Evolutionary conservation across 768 basidiomycete species (phyloP).

Genomic region (Termitomyces sp.): DNA sequence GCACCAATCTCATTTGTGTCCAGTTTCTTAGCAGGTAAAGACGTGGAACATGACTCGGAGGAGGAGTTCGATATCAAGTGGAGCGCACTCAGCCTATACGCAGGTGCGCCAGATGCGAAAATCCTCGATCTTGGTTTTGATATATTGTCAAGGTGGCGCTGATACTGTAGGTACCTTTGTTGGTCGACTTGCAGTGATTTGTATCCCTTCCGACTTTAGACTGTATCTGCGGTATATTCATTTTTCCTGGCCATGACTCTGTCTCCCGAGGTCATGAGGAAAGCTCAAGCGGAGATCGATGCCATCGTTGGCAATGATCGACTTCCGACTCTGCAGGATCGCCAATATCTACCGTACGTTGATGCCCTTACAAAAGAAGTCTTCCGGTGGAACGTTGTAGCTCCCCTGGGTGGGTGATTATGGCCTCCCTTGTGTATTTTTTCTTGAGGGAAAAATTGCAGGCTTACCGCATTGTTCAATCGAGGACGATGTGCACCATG

Average conservation of each 20-base stretch:
- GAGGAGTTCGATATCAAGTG: slow-evolving; percentile 61
- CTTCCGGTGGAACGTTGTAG: slow-evolving; percentile 41
- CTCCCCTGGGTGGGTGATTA: slow-evolving; percentile 28
- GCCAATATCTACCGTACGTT: slow-evolving; percentile 48
- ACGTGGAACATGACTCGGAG: slow-evolving; percentile 38
- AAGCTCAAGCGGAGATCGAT: slow-evolving; percentile 59
- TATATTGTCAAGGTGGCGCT: slow-evolving; percentile 35
- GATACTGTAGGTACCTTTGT: slow-evolving; percentile 36
- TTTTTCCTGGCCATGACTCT: slow-evolving; percentile 57
- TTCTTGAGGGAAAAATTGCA: neutral
- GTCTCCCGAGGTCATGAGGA: slow-evolving; percentile 46
- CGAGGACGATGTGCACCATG: neutral
- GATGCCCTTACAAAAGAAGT: slow-evolving; percentile 57
- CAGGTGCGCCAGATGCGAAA: slow-evolving; percentile 24
- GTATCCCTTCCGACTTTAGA: slow-evolving; percentile 28
- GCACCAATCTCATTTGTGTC: slow-evolving; percentile 54
- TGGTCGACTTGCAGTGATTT: neutral
- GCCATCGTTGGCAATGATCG: slow-evolving; percentile 48
- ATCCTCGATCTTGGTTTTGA: neutral
- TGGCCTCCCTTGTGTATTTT: neutral
- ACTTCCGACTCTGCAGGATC: slow-evolving; percentile 53
- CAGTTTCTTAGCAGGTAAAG: slow-evolving; percentile 43
- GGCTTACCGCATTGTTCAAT: neutral
- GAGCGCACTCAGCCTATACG: slow-evolving; percentile 48
- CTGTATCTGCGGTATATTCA: slow-evolving; percentile 51